A percentile compares a stretch with the other conserved stretches of the same genome.
Evolutionary conservation across 176 grass and related monocot species (phyloP).

Genomic region (Melocanna baccifera): DNA sequence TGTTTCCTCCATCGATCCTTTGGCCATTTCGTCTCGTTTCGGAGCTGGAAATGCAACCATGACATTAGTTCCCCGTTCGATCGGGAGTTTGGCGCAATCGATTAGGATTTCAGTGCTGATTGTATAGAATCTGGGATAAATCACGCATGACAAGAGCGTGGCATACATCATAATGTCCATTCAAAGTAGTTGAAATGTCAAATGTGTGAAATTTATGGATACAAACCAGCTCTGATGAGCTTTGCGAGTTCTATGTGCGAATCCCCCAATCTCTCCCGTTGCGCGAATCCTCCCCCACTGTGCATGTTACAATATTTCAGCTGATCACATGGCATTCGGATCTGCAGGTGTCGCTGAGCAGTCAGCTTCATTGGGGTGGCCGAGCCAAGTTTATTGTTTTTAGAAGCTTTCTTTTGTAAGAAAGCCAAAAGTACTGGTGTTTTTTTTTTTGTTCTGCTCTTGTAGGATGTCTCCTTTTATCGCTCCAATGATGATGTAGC

Average conservation of each 20-base stretch:
- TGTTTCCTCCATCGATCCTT: background rate
- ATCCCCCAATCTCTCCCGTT: background rate
- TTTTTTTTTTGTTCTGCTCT: background rate
- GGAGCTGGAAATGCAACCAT: background rate
- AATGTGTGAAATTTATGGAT: background rate
- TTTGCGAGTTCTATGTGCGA: background rate
- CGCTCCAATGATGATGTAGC: background rate
- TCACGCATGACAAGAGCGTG: background rate
- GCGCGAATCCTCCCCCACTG: background rate
- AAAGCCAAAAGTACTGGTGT: background rate
- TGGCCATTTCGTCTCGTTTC: background rate
- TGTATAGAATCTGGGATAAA: background rate
- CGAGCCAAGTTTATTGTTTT: background rate
- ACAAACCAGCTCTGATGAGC: background rate
- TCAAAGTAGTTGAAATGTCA: background rate
- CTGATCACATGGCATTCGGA: background rate
- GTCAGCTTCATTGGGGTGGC: conserved; percentile 9
- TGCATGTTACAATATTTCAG: background rate
- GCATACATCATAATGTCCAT: background rate
- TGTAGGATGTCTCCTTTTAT: conserved; percentile 3
- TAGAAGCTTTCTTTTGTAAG: background rate
- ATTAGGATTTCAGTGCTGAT: background rate
- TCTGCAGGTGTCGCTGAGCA: background rate
- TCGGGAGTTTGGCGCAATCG: background rate
- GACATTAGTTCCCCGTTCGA: background rate